Base-by-base conservation (phyloP, 345 rosid species). In the Sapria himalayana region DNA sequence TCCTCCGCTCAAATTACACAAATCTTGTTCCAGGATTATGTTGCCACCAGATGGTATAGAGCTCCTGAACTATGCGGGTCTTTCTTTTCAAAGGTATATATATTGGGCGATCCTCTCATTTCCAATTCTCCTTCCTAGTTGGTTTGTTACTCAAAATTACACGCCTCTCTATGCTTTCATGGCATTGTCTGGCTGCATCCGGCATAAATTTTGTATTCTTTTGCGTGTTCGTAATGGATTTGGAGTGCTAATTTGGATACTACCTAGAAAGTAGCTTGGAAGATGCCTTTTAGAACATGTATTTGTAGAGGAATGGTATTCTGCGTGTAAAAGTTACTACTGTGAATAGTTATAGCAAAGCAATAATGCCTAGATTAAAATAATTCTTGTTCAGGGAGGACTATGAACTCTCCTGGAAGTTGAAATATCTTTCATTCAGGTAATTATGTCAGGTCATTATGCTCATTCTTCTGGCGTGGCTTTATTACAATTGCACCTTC, bases 341-440 rank as follows among this genome's bases (percentile, higher is more conserved):
- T 29, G 5, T 31, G 22, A 36, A 13, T 9, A 38, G 53, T 51
- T 29, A 20, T 48, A 20, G 33, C 11, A 29, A 55, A 67, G 71
- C 62, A 63, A 77, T 78, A 65, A 78, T 74, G 55, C 74, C 62
- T 78, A 74, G 91, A 81, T 76, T 70, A 72, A 69, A 79, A 72
- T 61, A 67, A 66, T 78, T 89, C 76, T 79, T 78, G 82, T 89
- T 89, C 89, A 89, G 98, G 98, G 93, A 82, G 91, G 93, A 74
- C 77, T 78, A 62, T 82, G 93, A 86, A 69, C 85, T 78, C 85
- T 79, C 93, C 78, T 72, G 81, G 94, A 78, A 72, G 98, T 82
- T 78, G 92, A 78, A 72, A 62, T 67, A 48, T 67, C 91, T 81
- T 57, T 78, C 70, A 56, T 69, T 70, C 93, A 79, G 91, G 93